These are phyloP conservation scores for Aspergillus eucalypticola DNA, from an alignment of 2,329 filamentous ascomycete species.

Conservation along the genomic window DNA sequence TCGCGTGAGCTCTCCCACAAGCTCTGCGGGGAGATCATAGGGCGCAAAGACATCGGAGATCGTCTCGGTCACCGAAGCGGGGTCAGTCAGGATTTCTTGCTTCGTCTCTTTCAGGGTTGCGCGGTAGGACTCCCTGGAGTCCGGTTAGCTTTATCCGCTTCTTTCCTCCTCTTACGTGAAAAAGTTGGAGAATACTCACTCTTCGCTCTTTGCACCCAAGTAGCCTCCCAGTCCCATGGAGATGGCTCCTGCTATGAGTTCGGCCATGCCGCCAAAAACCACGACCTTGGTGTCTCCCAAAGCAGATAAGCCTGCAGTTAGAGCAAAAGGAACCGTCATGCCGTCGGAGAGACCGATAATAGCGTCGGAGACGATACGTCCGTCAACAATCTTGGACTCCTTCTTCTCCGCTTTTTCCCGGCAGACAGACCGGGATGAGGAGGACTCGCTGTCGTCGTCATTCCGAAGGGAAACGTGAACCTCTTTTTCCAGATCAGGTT, in stretches of 20 bases:
- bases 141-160: not conserved
- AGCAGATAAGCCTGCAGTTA: constrained; percentile 67
- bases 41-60: constrained; percentile 42
- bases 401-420: constrained; percentile 25
- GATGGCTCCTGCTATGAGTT: constrained; percentile 74
- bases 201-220: constrained; percentile 59
- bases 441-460: constrained; percentile 18
- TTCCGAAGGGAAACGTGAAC: constrained; percentile 19
- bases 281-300: constrained; percentile 66
- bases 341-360: constrained; percentile 78
- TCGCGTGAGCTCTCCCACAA: constrained; percentile 37
- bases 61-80: constrained; percentile 30
- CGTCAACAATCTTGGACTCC: constrained; percentile 34
- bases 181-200: constrained; percentile 25
- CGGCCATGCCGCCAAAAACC: constrained; percentile 71
- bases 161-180: too few species aligned
- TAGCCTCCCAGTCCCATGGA: constrained; percentile 77
- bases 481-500: constrained; percentile 33
- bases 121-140: constrained; percentile 40
- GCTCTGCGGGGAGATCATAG: constrained; percentile 39
- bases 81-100: constrained; percentile 33
- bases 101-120: constrained; percentile 41
- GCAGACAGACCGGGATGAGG: constrained; percentile 9
- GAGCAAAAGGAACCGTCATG: constrained; percentile 75
- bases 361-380: constrained; percentile 54